A percentile compares a stretch with the other conserved stretches of the same genome.
Conservation (phyloP, 164 flowering plant species). For the Stephania yunnanensis region DNA sequence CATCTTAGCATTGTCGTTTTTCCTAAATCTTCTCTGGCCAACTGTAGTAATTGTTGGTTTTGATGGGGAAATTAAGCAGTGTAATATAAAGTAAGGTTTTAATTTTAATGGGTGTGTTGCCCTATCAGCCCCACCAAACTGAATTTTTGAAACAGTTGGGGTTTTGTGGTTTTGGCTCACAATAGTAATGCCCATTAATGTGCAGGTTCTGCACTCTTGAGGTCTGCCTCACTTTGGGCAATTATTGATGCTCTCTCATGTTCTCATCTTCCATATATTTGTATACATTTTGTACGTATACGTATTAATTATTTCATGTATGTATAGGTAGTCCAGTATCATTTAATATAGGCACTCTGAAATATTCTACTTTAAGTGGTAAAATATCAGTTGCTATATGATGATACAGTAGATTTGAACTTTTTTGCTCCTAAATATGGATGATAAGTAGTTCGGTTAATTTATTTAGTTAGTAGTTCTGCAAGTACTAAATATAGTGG, state of each 20-base stretch:
- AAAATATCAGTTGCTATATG: no score
- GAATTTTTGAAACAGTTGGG: not conserved
- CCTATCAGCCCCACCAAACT: not conserved
- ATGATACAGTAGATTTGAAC: no score
- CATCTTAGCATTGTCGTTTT: no score
- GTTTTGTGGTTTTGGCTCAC: slow-evolving; percentile 1
- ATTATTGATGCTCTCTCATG: not conserved
- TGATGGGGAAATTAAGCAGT: not conserved
- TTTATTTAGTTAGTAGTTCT: no score
- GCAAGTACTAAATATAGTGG: no score
- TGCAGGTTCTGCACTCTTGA: not conserved
- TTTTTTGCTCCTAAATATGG: no score
- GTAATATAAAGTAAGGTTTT: not conserved
- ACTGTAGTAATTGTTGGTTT: not conserved
- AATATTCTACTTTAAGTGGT: no score
- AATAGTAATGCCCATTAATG: not conserved
- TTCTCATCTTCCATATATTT: not conserved
- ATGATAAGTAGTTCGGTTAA: no score
- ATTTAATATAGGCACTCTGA: not conserved
- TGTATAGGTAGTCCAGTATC: not conserved
- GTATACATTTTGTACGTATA: not conserved
- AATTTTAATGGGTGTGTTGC: not conserved
- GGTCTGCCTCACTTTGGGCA: slow-evolving; percentile 1
- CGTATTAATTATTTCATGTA: not conserved
- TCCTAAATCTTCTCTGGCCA: not conserved